phyloP scores from a whole-genome alignment of 75 land plant genomes.

The Larix kaempferi region DNA sequence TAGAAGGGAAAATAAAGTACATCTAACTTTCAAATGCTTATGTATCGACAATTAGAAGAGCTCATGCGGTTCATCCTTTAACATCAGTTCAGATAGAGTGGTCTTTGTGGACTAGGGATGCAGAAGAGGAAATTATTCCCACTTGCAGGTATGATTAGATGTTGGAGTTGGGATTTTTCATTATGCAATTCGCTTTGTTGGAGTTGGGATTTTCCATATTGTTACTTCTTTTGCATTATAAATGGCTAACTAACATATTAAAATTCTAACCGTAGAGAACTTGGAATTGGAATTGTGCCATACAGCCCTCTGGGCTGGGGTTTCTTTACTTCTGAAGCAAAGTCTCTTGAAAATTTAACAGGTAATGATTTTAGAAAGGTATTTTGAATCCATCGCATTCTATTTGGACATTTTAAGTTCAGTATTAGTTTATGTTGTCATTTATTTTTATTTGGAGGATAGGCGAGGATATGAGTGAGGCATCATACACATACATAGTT shows the following conservation, averaged over 20 bases:
- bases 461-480: too few relatives aligned
- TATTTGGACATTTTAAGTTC: not conserved
- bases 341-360: slow-evolving; percentile 16
- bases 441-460: too few relatives aligned
- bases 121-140: slow-evolving; percentile 2
- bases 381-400: not conserved
- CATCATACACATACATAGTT: too few relatives aligned
- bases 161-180: too few relatives aligned
- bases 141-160: not conserved
- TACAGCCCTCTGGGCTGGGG: slow-evolving; percentile 74
- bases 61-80: slow-evolving; percentile 63
- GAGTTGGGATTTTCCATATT: too few relatives aligned
- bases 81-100: slow-evolving; percentile 64
- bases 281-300: slow-evolving; percentile 69
- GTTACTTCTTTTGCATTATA: not conserved
- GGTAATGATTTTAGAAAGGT: slow-evolving; percentile 60
- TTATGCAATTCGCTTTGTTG: too few relatives aligned
- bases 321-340: slow-evolving; percentile 42
- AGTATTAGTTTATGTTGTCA: too few relatives aligned
- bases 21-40: slow-evolving; percentile 70
- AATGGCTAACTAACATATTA: not conserved
- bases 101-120: slow-evolving; percentile 25
- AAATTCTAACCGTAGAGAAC: slow-evolving; percentile 30
- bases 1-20: slow-evolving; percentile 79
- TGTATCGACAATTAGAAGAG: slow-evolving; percentile 60